Base-by-base conservation (phyloP, 495 filamentous ascomycete species). In the Copromyces sp. region DNA sequence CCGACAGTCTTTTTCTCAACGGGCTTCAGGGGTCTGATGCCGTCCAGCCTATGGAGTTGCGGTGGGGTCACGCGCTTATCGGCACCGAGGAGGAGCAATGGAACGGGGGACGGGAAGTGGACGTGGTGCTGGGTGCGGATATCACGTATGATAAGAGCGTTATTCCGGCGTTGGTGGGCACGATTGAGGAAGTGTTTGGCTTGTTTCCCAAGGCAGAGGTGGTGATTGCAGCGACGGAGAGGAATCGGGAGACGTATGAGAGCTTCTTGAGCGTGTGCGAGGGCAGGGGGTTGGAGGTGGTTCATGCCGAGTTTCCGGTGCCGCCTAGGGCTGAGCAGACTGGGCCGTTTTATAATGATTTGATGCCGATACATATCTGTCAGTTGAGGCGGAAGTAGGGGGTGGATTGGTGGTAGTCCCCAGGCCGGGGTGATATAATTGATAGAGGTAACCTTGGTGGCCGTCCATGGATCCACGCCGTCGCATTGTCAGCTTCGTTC, bases 1-100 rank as follows among this genome's bases (percentile, higher is more conserved):
- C 84, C 37, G 86, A 87, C 9, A 95, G 91, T 78, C 80, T 91
- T 47, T 88, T 84, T 40, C 80, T 93, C 61, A 97, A 95, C 80
- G 83, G 81, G 24, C 81, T 91, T 9, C 84, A 88, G 32, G 84
- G 79, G 9, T 79, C 77, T 0, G 71, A 76, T 11, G 14, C 78
- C 38, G 83, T 90, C 45, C 70, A 82, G 17, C 79, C 85, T 16
- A 84, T 82, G 72, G 82, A 89, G 7, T 73, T 92, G 9, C 84
- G 82, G 79, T 93, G 91, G 91, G 90, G 90, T 32, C 81, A 84
- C 53, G 80, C 84, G 9, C 74, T 88, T 16, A 69, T 83, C 2
- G 83, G 83, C n/a, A 82, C 81, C 2, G 83, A 85, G 70, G 82
- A 83, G 42, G 68, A 75, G 53, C 70, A 74, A 40, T 86, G 83